Conservation (phyloP, 768 basidiomycete species). For the Pleurotus sapidus region DNA sequence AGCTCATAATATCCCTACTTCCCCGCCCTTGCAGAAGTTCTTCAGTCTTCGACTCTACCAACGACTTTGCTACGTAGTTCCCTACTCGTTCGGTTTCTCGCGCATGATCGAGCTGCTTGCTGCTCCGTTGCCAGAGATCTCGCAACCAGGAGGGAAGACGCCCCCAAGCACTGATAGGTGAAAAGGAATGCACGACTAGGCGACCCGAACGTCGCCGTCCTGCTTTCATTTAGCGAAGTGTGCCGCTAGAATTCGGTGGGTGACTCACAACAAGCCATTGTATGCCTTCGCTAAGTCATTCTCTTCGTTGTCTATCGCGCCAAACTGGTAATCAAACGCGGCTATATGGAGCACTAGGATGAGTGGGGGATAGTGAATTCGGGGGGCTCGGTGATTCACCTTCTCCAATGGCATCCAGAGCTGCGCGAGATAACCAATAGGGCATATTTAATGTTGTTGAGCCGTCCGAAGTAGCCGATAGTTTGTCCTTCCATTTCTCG, state of each 20-base stretch:
- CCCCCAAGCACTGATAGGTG: slow-evolving; percentile 40
- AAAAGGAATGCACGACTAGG: slow-evolving; percentile 45
- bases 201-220: slow-evolving; percentile 47
- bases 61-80: slow-evolving; percentile 40
- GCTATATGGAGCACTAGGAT: slow-evolving; percentile 22
- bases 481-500: slow-evolving; percentile 47
- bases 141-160: slow-evolving; percentile 38
- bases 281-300: slow-evolving; percentile 56
- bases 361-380: neutral
- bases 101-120: slow-evolving; percentile 43
- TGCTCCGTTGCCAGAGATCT: slow-evolving; percentile 38
- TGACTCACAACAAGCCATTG: slow-evolving; percentile 41
- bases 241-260: neutral
- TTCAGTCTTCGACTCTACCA: slow-evolving; percentile 46
- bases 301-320: slow-evolving; percentile 42
- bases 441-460: slow-evolving; percentile 44
- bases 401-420: slow-evolving; percentile 51
- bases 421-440: slow-evolving; percentile 45
- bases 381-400: slow-evolving; percentile 22
- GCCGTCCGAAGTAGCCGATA: slow-evolving; percentile 37
- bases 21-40: slow-evolving; percentile 44
- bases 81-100: slow-evolving; percentile 42
- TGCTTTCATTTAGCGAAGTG: slow-evolving; percentile 15
- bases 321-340: slow-evolving; percentile 57
- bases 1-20: slow-evolving; percentile 51